Evolutionary conservation across 2,329 filamentous ascomycete genomes (phyloP).

Genomic region (Rutstroemia sp.): DNA sequence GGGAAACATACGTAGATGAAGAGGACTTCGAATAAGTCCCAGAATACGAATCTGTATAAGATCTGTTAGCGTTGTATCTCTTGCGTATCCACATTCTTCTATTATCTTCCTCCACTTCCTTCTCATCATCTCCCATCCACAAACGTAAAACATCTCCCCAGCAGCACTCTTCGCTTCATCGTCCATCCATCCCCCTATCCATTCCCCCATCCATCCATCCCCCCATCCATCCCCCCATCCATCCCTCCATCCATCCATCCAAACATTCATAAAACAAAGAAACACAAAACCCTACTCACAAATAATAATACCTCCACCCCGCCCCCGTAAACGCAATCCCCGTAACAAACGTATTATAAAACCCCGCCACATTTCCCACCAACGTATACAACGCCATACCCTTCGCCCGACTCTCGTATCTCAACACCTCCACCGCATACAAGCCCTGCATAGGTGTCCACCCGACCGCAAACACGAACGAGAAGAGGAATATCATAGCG

Average conservation of each 20-base stretch:
- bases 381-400: slow-evolving; percentile 4
- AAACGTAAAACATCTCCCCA: too few relatives aligned
- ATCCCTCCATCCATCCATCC: too few relatives aligned
- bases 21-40: slow-evolving; percentile 2
- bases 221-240: too few relatives aligned
- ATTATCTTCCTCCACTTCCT: too few relatives aligned
- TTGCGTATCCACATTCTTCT: too few relatives aligned
- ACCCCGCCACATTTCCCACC: slow-evolving; percentile 4
- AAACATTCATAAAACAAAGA: too few relatives aligned
- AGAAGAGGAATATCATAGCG: slow-evolving; percentile 46
- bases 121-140: too few relatives aligned
- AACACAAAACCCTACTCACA: not conserved
- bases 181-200: too few relatives aligned
- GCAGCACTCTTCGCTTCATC: too few relatives aligned
- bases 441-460: slow-evolving; percentile 44
- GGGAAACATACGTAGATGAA: slow-evolving; percentile 2
- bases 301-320: slow-evolving; percentile 7
- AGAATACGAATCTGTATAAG: not conserved
- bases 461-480: slow-evolving; percentile 43
- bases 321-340: slow-evolving; percentile 2
- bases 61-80: not conserved
- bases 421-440: slow-evolving; percentile 41
- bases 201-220: too few relatives aligned
- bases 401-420: slow-evolving; percentile 5
- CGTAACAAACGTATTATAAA: slow-evolving; percentile 8